Conservation (phyloP, 1,284 basidiomycete genomes). For the Ceratobasidium theobromae region DNA sequence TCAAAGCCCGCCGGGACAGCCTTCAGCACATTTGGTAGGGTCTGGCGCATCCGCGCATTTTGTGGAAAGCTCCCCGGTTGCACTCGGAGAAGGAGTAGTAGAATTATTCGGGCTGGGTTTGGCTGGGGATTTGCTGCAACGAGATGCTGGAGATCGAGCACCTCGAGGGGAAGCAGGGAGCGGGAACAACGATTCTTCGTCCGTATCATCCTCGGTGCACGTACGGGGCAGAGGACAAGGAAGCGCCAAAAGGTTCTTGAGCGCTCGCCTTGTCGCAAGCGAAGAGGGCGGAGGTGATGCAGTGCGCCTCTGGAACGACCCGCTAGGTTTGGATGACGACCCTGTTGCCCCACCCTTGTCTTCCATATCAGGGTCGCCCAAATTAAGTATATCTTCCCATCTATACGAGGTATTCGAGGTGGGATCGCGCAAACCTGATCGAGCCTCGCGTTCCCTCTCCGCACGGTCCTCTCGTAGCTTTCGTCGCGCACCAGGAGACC, state of each 20-base stretch:
- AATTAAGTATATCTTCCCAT: conserved; percentile 24
- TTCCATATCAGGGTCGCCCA: background rate
- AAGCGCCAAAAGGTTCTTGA: conserved; percentile 13
- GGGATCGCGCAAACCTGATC: conserved; percentile 13
- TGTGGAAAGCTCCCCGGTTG: background rate
- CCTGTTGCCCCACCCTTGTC: background rate
- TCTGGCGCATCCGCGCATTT: conserved; percentile 19
- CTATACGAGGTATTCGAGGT: conserved; percentile 3
- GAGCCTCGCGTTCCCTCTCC: conserved; percentile 19
- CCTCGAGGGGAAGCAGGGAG: conserved; percentile 18
- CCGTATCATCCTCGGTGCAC: conserved; percentile 18
- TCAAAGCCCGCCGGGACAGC: conserved; percentile 54
- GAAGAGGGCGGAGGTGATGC: conserved; percentile 12
- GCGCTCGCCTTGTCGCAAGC: background rate
- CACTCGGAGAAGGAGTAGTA: conserved; percentile 6
- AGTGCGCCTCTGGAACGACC: background rate
- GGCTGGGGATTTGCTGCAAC: background rate
- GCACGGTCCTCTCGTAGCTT: conserved; percentile 20
- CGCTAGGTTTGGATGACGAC: background rate
- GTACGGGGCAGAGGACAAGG: conserved; percentile 16
- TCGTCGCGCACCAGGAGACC: conserved; percentile 14
- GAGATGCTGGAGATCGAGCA: conserved; percentile 5
- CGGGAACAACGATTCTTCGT: conserved; percentile 22
- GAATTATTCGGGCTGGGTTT: background rate
- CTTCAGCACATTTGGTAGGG: conserved; percentile 21